phyloP scores from a whole-genome alignment of 225 moss, liverwort and hornwort species.

The Sphagnum tenellum region DNA sequence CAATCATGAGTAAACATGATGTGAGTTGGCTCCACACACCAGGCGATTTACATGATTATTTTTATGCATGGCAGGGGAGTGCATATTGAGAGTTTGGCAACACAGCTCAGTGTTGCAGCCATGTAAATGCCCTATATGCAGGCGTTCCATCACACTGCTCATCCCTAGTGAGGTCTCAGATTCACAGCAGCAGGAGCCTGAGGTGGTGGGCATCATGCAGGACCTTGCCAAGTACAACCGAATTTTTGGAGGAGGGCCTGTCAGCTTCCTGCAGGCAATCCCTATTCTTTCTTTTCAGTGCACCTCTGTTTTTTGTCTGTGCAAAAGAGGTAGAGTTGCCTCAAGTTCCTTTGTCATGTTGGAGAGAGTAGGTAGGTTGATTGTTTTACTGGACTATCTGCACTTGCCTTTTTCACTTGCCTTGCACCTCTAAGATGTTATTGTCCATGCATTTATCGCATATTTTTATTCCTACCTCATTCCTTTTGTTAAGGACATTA shows the following conservation, averaged over 20 bases:
- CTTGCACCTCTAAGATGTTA: no score
- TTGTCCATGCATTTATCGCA: no score
- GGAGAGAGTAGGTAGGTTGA: no score
- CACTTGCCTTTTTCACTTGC: no score
- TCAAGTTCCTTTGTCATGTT: no score
- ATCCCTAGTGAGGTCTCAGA: constrained; percentile 65
- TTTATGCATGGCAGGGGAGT: constrained; percentile 49
- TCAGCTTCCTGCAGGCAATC: constrained; percentile 69
- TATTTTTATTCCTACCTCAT: no score
- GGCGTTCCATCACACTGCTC: constrained; percentile 77
- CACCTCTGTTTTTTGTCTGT: background rate
- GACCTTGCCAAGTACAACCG: constrained; percentile 91
- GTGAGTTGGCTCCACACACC: no score
- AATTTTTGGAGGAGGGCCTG: constrained; percentile 91
- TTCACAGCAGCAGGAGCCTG: constrained; percentile 33
- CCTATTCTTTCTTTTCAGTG: background rate
- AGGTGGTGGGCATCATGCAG: constrained; percentile 56
- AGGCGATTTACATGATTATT: no score
- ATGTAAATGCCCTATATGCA: constrained; percentile 94
- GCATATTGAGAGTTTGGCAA: constrained; percentile 96
- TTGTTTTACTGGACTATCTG: no score
- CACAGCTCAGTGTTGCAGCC: constrained; percentile 88
- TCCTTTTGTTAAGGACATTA: no score
- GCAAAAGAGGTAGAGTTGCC: no score
- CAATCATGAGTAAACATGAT: no score